A percentile compares a stretch with the other conserved stretches of the same genome.
These are phyloP conservation scores for Cladosporium sphaerospermum DNA, from an alignment of 2,329 filamentous ascomycete genomes.

Conservation along the genomic window DNA sequence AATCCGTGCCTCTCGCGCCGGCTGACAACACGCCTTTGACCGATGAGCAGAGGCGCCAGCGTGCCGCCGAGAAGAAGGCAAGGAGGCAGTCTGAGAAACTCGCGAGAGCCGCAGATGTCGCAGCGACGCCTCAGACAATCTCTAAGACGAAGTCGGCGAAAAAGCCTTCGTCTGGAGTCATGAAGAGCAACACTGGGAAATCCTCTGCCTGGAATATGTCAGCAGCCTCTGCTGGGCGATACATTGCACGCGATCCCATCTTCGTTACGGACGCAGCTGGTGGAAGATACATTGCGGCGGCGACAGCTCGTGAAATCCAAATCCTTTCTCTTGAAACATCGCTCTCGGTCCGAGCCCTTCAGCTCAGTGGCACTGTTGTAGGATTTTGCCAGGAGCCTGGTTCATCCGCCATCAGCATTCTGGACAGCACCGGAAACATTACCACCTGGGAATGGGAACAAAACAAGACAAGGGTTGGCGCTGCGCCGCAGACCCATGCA, in stretches of 20 bases:
- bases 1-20: background rate
- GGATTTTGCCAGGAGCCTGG: conserved; percentile 39
- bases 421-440: conserved; percentile 38
- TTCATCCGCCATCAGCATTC: conserved; percentile 5
- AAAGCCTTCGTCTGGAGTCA: background rate
- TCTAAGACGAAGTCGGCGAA: conserved; percentile 4
- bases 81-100: conserved; percentile 15
- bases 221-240: conserved; percentile 48
- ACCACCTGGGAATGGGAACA: conserved; percentile 52
- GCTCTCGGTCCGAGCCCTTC: conserved; percentile 53
- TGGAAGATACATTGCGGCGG: conserved; percentile 24
- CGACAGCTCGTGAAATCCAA: conserved; percentile 26
- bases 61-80: conserved; percentile 19
- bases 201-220: conserved; percentile 41
- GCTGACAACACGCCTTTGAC: background rate
- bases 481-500: background rate
- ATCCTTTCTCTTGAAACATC: conserved; percentile 68
- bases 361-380: conserved; percentile 34
- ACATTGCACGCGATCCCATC: conserved; percentile 50
- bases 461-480: conserved; percentile 11
- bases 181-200: conserved; percentile 7
- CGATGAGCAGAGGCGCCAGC: conserved; percentile 10
- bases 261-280: conserved; percentile 45
- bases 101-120: background rate
- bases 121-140: background rate